Evolutionary conservation across 768 basidiomycete genomes (phyloP).

Genomic region (Russula lepida): DNA sequence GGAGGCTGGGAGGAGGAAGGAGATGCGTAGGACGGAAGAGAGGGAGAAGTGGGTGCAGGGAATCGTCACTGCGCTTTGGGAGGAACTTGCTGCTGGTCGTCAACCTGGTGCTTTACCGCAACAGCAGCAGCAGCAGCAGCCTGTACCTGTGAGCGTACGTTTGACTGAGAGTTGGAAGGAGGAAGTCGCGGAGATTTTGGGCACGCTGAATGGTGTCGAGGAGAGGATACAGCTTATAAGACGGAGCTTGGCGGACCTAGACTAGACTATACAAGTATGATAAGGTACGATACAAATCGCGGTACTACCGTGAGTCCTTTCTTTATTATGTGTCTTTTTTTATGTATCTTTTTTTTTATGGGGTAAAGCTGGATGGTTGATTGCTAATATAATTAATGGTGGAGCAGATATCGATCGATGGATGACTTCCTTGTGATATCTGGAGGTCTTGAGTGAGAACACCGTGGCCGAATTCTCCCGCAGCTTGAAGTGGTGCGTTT

Average conservation of each 20-base stretch:
- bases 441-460: neutral
- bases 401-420: too few relatives aligned
- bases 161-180: slow-evolving; percentile 19
- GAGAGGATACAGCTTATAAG: slow-evolving; percentile 13
- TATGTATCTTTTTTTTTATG: neutral
- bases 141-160: neutral
- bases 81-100: slow-evolving; percentile 51
- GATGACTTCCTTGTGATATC: too few relatives aligned
- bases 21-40: slow-evolving; percentile 50
- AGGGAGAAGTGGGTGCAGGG: slow-evolving; percentile 69
- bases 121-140: neutral
- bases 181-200: slow-evolving; percentile 9
- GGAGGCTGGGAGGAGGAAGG: slow-evolving; percentile 38
- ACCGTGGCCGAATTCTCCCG: too few relatives aligned
- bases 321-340: too few relatives aligned
- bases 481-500: too few relatives aligned
- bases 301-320: too few relatives aligned
- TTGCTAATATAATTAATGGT: too few relatives aligned
- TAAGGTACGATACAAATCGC: too few relatives aligned
- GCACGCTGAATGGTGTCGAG: slow-evolving; percentile 13
- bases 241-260: slow-evolving; percentile 7
- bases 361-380: too few relatives aligned
- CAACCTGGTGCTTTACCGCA: slow-evolving; percentile 14
- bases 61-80: slow-evolving; percentile 63
- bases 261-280: slow-evolving; percentile 4